Evolutionary conservation across 371 early-diverging fungal genomes (phyloP).

Genomic region (Funneliformis caledonium): DNA sequence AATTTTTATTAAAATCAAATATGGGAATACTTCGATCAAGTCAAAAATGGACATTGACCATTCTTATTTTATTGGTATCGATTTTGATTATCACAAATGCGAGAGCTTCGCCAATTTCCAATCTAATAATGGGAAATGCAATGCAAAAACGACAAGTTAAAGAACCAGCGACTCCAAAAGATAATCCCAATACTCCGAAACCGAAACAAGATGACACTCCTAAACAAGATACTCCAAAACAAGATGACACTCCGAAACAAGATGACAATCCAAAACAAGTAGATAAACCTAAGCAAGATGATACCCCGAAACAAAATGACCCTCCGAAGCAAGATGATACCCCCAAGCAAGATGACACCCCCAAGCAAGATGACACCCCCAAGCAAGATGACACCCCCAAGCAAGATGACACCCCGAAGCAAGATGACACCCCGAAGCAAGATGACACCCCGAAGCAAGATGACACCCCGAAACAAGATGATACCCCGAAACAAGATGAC

Average conservation of each 20-base stretch:
- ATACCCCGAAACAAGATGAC: no score
- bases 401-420: neutral
- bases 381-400: neutral
- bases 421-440: neutral
- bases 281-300: no score
- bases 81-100: neutral
- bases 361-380: neutral
- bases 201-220: no score
- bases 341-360: neutral
- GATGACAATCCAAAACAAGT: no score
- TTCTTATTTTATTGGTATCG: neutral
- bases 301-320: no score
- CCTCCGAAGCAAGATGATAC: neutral
- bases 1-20: neutral
- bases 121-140: neutral
- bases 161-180: neutral
- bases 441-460: neutral
- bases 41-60: neutral
- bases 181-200: neutral
- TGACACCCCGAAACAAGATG: neutral
- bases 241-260: no score
- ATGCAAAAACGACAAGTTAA: neutral
- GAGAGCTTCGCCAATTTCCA: neutral
- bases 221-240: no score
- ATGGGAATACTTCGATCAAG: neutral